A percentile compares a stretch with the other conserved stretches of the same genome.
Evolutionary conservation across 345 rosid genomes (phyloP).

Genomic region (Geranium brycei): DNA sequence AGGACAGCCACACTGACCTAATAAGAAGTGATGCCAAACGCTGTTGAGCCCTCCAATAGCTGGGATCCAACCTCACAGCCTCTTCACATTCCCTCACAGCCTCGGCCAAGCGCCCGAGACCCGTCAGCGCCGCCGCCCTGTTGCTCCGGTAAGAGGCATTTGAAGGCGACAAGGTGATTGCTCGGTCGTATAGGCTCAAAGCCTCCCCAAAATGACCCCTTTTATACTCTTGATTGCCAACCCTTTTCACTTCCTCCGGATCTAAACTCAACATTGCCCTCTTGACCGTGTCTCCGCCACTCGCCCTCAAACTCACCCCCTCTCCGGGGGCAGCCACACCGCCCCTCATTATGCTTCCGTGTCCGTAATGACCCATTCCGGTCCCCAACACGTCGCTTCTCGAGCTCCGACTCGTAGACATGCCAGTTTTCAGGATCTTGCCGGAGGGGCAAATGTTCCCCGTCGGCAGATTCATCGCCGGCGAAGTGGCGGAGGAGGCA

Average conservation of each 20-base stretch:
- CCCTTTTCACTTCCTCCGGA: slow-evolving; percentile 60
- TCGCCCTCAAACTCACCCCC: background rate
- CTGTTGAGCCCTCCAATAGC: slow-evolving; percentile 68
- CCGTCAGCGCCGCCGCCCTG: slow-evolving; percentile 65
- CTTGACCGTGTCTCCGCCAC: slow-evolving; percentile 11
- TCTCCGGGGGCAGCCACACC: slow-evolving; percentile 17
- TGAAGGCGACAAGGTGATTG: slow-evolving; percentile 49
- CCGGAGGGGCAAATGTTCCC: slow-evolving; percentile 90
- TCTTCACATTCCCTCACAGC: slow-evolving; percentile 76
- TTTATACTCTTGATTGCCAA: slow-evolving; percentile 68
- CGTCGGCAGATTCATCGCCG: slow-evolving; percentile 44
- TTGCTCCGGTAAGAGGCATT: slow-evolving; percentile 69
- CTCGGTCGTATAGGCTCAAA: slow-evolving; percentile 65
- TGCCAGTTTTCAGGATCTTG: slow-evolving; percentile 52
- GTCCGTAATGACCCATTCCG: slow-evolving; percentile 70
- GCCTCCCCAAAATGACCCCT: slow-evolving; percentile 71
- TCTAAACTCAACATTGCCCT: slow-evolving; percentile 16
- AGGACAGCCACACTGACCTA: slow-evolving; percentile 34
- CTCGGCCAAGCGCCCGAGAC: slow-evolving; percentile 53
- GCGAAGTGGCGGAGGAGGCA: slow-evolving; percentile 39
- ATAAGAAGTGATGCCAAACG: slow-evolving; percentile 62
- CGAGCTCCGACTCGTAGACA: slow-evolving; percentile 31
- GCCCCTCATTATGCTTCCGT: slow-evolving; percentile 77
- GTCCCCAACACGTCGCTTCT: slow-evolving; percentile 62
- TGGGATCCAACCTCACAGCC: slow-evolving; percentile 74